A percentile compares a stretch with the other conserved stretches of the same genome.
These are phyloP conservation scores for Ichthyophonus hoferi DNA, from an alignment of 208 protist genomes.

Conservation along the genomic window DNA sequence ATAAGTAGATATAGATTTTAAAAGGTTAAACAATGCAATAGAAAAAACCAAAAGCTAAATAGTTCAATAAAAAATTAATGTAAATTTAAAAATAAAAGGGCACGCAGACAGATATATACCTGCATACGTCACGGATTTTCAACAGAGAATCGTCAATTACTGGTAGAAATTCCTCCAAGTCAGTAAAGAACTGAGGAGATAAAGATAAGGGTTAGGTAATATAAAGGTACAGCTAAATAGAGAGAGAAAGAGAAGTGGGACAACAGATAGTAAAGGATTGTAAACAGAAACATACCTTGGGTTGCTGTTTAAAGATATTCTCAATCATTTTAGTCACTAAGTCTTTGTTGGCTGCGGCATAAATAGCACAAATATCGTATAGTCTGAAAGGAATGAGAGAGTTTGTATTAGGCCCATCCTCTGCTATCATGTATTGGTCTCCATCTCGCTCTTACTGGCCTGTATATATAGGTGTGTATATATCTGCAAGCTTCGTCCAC, in stretches of 20 bases:
- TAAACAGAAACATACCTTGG: background rate
- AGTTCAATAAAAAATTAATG: too few species aligned
- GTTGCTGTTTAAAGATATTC: background rate
- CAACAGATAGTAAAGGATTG: background rate
- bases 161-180: background rate
- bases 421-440: too few species aligned
- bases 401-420: too few species aligned
- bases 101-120: too few species aligned
- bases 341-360: background rate
- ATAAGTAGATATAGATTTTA: too few species aligned
- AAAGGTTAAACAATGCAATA: too few species aligned
- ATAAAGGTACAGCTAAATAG: background rate
- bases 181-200: background rate
- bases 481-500: too few species aligned
- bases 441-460: too few species aligned
- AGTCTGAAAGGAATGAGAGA: background rate
- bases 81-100: too few species aligned
- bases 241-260: background rate
- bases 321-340: background rate
- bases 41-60: too few species aligned
- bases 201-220: background rate
- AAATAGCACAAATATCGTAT: background rate
- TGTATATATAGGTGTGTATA: too few species aligned
- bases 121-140: background rate
- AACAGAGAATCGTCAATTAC: background rate